phyloP scores from a whole-genome alignment of 108 stramenopile genomes.

The Aurantiochytrium sp. region DNA sequence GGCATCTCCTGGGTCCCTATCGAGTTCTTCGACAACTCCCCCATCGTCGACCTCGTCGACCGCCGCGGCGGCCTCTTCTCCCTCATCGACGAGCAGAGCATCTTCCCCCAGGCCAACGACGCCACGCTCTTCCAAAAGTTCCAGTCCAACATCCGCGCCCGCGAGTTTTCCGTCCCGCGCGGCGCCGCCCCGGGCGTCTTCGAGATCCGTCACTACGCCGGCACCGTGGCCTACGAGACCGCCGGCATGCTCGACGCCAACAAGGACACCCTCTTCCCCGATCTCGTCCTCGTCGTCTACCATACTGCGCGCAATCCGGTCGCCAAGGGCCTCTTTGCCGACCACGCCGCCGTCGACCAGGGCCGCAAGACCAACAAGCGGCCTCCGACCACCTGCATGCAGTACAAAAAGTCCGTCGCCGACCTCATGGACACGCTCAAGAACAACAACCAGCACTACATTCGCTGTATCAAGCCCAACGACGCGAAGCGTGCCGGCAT shows the following conservation, averaged over 20 bases:
- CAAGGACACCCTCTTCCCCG: conserved; percentile 56
- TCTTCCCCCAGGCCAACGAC: conserved; percentile 46
- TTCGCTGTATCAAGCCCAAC: conserved; percentile 51
- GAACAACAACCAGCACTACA: conserved; percentile 35
- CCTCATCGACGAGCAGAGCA: conserved; percentile 60
- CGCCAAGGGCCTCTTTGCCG: neutral
- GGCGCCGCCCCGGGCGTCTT: conserved; percentile 45
- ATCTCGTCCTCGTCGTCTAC: neutral
- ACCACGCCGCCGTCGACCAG: neutral
- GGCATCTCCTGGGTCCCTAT: conserved; percentile 78
- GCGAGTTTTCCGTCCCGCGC: neutral
- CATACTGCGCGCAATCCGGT: neutral
- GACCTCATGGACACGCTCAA: conserved; percentile 72
- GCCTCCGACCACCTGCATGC: neutral
- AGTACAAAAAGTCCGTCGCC: conserved; percentile 74
- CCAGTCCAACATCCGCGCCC: neutral
- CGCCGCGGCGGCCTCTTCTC: conserved; percentile 48
- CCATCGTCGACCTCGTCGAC: conserved; percentile 70
- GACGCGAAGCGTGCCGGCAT: conserved; percentile 57
- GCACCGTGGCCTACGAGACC: conserved; percentile 74
- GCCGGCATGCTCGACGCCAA: conserved; percentile 81
- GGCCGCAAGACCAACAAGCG: conserved; percentile 9
- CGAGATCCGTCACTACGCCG: conserved; percentile 82
- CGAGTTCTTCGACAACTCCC: conserved; percentile 72
- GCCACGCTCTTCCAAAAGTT: conserved; percentile 28